Percentiles rank a stretch among this genome's conserved stretches.
Evolutionary conservation across 345 rosid species (phyloP).

Genomic region (Brassica nigra): DNA sequence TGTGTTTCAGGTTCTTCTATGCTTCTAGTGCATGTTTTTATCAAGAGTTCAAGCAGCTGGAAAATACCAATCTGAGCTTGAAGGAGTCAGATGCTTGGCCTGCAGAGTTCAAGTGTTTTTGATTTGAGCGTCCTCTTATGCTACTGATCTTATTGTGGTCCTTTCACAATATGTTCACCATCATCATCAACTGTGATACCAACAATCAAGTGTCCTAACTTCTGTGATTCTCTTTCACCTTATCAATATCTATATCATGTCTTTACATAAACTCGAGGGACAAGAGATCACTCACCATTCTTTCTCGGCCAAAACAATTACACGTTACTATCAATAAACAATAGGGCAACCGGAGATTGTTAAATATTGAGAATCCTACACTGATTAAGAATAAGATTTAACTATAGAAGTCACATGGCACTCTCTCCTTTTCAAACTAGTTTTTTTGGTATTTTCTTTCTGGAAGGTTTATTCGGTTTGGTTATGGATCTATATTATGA

Average conservation of each 20-base stretch:
- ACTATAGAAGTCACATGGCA: not conserved
- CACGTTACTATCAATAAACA: not conserved
- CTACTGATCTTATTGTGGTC: not conserved
- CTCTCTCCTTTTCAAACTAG: not conserved
- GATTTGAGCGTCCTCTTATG: not conserved
- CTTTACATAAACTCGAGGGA: not conserved
- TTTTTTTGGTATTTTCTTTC: not conserved
- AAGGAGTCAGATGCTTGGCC: constrained; percentile 99
- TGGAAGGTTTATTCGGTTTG: not conserved
- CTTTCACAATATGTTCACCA: constrained; percentile 12
- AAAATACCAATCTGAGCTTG: constrained; percentile 89
- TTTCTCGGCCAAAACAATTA: not conserved
- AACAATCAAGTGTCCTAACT: constrained; percentile 6
- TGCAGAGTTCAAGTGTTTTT: constrained; percentile 54
- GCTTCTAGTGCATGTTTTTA: constrained; percentile 99
- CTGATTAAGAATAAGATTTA: not conserved
- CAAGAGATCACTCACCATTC: constrained; percentile 11
- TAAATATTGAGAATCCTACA: not conserved
- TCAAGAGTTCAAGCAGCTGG: constrained; percentile 97
- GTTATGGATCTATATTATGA: not conserved
- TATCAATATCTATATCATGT: not conserved
- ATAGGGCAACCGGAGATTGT: not conserved
- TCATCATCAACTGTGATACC: constrained; percentile 12
- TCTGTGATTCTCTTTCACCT: not conserved
- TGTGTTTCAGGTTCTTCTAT: constrained; percentile 72